Evolutionary conservation across 192 early-diverging fungal species (phyloP).

Genomic region (Coemansia sp.): DNA sequence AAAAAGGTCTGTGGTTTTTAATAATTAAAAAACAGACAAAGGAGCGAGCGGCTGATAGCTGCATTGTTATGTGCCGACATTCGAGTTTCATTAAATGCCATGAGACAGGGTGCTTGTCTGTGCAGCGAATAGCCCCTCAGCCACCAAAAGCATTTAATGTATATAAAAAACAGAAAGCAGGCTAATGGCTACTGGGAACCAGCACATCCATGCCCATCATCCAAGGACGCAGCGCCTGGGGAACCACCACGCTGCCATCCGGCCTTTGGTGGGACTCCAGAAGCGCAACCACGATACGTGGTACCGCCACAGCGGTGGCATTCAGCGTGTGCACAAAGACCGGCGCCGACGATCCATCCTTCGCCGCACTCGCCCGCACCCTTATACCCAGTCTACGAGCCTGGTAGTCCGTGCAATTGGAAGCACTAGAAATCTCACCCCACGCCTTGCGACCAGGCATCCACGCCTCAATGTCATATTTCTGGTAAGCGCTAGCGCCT

Average conservation of each 20-base stretch:
- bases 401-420: constrained; percentile 95
- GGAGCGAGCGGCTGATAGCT: background rate
- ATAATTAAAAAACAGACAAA: background rate
- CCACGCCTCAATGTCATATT: constrained; percentile 96
- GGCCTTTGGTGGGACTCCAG: constrained; percentile 74
- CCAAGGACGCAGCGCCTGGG: constrained; percentile 71
- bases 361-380: constrained; percentile 43
- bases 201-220: constrained; percentile 58
- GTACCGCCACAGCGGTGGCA: constrained; percentile 90
- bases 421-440: constrained; percentile 81
- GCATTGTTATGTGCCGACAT: background rate
- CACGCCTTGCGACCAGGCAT: constrained; percentile 82
- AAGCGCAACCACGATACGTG: constrained; percentile 83
- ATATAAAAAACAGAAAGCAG: background rate
- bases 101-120: too few species aligned
- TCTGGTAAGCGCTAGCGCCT: constrained; percentile 87
- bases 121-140: too few species aligned
- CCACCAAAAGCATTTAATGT: too few species aligned
- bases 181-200: background rate
- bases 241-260: constrained; percentile 73
- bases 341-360: constrained; percentile 15
- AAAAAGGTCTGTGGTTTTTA: background rate
- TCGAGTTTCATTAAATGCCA: too few species aligned
- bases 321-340: constrained; percentile 88
- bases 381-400: constrained; percentile 80